phyloP scores from a whole-genome alignment of 176 grass and related monocot genomes.

The Lolium rigidum region DNA sequence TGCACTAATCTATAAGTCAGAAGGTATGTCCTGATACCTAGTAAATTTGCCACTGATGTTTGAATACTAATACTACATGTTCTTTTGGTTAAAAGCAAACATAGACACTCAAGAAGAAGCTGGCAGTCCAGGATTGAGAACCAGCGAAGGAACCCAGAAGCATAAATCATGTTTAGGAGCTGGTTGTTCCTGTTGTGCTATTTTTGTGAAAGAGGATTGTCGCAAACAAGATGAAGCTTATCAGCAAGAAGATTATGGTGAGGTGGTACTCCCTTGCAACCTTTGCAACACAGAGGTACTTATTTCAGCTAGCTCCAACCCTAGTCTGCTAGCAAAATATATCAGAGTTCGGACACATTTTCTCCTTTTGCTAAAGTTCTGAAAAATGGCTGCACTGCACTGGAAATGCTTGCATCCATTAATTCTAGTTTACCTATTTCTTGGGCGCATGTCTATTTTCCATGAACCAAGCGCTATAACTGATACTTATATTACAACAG shows the following conservation, averaged over 20 bases:
- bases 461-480: not conserved
- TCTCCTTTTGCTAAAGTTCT: slow-evolving; percentile 29
- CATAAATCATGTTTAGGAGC: slow-evolving; percentile 64
- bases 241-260: slow-evolving; percentile 63
- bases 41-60: slow-evolving; percentile 29
- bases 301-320: not conserved
- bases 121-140: slow-evolving; percentile 44
- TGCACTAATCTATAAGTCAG: slow-evolving; percentile 64
- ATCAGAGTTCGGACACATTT: slow-evolving; percentile 8
- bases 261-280: slow-evolving; percentile 94
- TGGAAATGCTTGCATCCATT: slow-evolving; percentile 4
- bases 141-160: slow-evolving; percentile 29
- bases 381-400: slow-evolving; percentile 2
- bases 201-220: slow-evolving; percentile 90
- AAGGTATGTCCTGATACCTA: slow-evolving; percentile 53
- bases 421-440: slow-evolving; percentile 20
- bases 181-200: slow-evolving; percentile 67
- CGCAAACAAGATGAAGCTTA: slow-evolving; percentile 70
- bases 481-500: slow-evolving; percentile 12
- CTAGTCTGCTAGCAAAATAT: not conserved
- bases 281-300: slow-evolving; percentile 91
- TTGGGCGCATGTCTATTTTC: not conserved
- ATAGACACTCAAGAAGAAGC: slow-evolving; percentile 48
- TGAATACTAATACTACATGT: slow-evolving; percentile 48
- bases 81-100: slow-evolving; percentile 40